Evolutionary conservation across 768 basidiomycete genomes (phyloP), one percentile per base, ranked within the genome.

Genomic region (Ramaria sp.): DNA sequence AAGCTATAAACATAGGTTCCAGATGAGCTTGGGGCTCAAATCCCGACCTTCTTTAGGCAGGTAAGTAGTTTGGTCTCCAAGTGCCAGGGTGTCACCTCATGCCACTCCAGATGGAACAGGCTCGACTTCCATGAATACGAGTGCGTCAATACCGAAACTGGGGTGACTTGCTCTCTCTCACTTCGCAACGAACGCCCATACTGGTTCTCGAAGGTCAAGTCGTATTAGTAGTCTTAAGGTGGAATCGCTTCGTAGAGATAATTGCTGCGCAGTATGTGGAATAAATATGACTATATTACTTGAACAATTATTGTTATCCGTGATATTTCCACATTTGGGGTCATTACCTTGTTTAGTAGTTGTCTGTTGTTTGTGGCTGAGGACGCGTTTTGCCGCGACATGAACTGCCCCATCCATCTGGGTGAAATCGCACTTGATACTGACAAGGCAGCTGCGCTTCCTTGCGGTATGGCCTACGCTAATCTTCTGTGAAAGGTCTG

Each of bases 181-280:
- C 68, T 93, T 60, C 89, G 88, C 63, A 81, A 92, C 60, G 89
- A 92, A 65, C 75, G 88, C 52, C 80, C 90, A n/a, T 95, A 89
- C 66, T 93, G 87, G 83, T 96, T 96, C 69, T 93, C 90, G 39
- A 92, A 87, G 67, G 88, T 92, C 60, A 75, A 76, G 64, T 90
- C 85, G 39, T 89, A 82, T 63, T 56, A 63, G 18, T 20, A 28
- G 44, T 45, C 5, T 39, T 39, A 5, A 15, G 15, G 16, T 37
- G 36, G 36, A 15, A 15, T 15, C 38, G 10, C 30, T 32, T 5
- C 30, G 30, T 32, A 32, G 10, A 32, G 30, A n/a, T n/a, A n/a
- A n/a, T n/a, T n/a, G n/a, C n/a, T n/a, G n/a, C n/a, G n/a, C n/a
- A n/a, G n/a, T n/a, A n/a, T n/a, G n/a, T n/a, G n/a, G n/a, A n/a